Evolutionary conservation across 1,139 yeast species (phyloP).

Genomic region (Scheffersomyces titani): DNA sequence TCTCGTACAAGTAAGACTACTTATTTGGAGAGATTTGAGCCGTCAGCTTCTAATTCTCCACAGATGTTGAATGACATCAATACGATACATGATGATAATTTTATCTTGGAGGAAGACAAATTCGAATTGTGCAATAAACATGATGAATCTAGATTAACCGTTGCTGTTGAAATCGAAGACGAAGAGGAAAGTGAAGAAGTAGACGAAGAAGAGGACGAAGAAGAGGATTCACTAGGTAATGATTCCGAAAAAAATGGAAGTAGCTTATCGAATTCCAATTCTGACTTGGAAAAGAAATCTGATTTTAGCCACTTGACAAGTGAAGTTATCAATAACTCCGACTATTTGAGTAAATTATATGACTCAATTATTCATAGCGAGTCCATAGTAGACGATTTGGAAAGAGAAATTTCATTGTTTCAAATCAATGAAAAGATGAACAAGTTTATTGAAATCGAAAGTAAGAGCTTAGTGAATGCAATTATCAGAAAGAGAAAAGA

Average conservation of each 20-base stretch:
- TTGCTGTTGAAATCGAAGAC: constrained; percentile 26
- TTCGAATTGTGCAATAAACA: constrained; percentile 26
- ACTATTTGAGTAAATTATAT: constrained; percentile 26
- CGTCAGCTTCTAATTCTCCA: constrained; percentile 45
- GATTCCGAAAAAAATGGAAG: constrained; percentile 16
- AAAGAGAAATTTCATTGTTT: constrained; percentile 44
- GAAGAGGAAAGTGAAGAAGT: constrained; percentile 27
- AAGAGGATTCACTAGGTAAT: constrained; percentile 22
- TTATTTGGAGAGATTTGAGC: constrained; percentile 30
- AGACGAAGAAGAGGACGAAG: constrained; percentile 24
- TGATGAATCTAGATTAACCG: constrained; percentile 18
- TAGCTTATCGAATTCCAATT: constrained; percentile 5
- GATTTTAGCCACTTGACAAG: background rate
- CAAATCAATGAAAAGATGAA: constrained; percentile 36
- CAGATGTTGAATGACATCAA: constrained; percentile 40
- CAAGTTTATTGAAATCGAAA: constrained; percentile 33
- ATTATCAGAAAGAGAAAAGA: constrained; percentile 36
- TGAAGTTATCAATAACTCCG: constrained; percentile 9
- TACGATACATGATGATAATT: constrained; percentile 33
- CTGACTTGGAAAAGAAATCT: background rate
- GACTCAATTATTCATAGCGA: constrained; percentile 40
- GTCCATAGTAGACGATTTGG: constrained; percentile 33
- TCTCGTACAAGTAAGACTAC: constrained; percentile 26
- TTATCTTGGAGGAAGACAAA: constrained; percentile 38
- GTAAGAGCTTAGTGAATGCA: constrained; percentile 31